Evolutionary conservation across 2,329 filamentous ascomycete genomes (phyloP).

Genomic region (Colletotrichum costaricense): DNA sequence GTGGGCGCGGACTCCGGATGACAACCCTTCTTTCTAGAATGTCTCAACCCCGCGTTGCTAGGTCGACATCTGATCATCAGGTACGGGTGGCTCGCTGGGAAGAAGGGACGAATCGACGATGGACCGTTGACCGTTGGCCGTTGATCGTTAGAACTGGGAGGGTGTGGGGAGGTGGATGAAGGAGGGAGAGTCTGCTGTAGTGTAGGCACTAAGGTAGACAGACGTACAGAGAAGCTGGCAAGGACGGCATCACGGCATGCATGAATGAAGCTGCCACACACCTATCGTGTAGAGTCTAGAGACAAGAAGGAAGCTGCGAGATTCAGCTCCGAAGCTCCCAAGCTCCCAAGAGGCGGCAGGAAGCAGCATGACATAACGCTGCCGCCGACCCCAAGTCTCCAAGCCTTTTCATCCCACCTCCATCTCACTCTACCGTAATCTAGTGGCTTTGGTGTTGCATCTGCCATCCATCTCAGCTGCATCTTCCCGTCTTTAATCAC

Average conservation of each 20-base stretch:
- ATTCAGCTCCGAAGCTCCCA: background rate
- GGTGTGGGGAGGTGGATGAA: background rate
- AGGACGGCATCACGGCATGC: background rate
- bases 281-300: background rate
- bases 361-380: constrained; percentile 15
- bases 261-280: background rate
- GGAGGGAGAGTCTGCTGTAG: background rate
- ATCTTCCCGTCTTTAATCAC: constrained; percentile 26
- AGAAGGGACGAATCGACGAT: background rate
- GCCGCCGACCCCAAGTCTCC: background rate
- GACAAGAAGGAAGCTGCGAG: background rate
- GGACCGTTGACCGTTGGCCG: too few species aligned
- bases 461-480: constrained; percentile 6
- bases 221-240: background rate
- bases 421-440: background rate
- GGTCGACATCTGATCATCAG: constrained; percentile 17
- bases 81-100: constrained; percentile 1
- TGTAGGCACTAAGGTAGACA: too few species aligned
- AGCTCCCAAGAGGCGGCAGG: background rate
- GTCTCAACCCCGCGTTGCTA: constrained; percentile 2
- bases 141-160: too few species aligned
- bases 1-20: background rate
- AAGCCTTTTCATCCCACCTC: background rate
- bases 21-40: constrained; percentile 3
- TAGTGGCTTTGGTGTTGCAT: constrained; percentile 18